These are phyloP conservation scores for Mycena kentingensis DNA, from an alignment of 768 basidiomycete species.

Conservation along the genomic window DNA sequence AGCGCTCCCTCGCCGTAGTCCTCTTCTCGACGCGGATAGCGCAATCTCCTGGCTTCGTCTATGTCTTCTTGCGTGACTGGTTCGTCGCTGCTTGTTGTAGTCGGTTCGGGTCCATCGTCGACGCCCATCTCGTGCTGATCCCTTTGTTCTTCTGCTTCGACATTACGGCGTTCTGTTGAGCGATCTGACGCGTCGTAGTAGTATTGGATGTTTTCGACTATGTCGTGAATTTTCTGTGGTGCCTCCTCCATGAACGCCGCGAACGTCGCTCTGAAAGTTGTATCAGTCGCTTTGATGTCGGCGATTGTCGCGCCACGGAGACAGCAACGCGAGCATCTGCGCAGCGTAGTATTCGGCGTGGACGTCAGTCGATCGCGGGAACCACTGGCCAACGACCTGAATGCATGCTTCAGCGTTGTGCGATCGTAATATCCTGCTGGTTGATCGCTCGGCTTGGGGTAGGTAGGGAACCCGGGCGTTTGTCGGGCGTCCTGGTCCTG, in stretches of 20 bases:
- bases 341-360: constrained; percentile 37
- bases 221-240: neutral
- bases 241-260: constrained; percentile 3
- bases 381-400: constrained; percentile 41
- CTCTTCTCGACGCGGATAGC: neutral
- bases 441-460: neutral
- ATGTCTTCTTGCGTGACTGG: neutral
- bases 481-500: constrained; percentile 7
- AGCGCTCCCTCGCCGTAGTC: neutral
- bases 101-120: neutral
- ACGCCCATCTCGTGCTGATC: neutral
- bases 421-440: constrained; percentile 21
- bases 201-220: constrained; percentile 36
- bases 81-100: neutral
- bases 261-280: constrained; percentile 31
- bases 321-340: constrained; percentile 36
- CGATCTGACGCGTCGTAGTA: constrained; percentile 33
- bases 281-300: constrained; percentile 26
- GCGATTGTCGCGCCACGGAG: constrained; percentile 38
- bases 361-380: constrained; percentile 32
- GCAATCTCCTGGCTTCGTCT: neutral
- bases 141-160: neutral
- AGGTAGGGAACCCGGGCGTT: constrained; percentile 21
- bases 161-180: neutral
- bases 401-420: constrained; percentile 33